Evolutionary conservation across 306 rosid species (phyloP).

Genomic region (Oxytropis ochrocephala): DNA sequence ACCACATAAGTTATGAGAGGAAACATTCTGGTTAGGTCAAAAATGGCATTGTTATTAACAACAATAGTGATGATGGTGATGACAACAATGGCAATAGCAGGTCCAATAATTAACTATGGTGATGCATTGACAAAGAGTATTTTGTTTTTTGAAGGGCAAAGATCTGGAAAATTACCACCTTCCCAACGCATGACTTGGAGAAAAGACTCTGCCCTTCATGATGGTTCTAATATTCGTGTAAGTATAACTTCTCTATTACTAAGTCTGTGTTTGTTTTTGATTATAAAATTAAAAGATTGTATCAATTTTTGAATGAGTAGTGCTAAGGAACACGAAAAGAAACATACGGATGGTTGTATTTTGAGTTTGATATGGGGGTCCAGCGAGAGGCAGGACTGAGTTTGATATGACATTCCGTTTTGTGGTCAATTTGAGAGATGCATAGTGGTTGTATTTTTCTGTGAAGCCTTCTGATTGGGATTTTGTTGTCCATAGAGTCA

Average conservation of each 20-base stretch:
- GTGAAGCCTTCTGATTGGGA: too few relatives aligned
- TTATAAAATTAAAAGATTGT: too few relatives aligned
- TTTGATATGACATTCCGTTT: too few relatives aligned
- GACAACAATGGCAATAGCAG: not conserved
- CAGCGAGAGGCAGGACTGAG: too few relatives aligned
- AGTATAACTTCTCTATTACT: not conserved
- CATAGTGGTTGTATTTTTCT: too few relatives aligned
- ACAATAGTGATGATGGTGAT: not conserved
- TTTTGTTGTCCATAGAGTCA: too few relatives aligned
- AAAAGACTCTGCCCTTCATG: slow-evolving; percentile 40
- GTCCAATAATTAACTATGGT: slow-evolving; percentile 20
- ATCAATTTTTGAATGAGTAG: too few relatives aligned
- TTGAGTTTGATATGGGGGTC: too few relatives aligned
- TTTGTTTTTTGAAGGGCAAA: slow-evolving; percentile 46
- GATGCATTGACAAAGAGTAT: slow-evolving; percentile 46
- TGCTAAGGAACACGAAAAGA: too few relatives aligned
- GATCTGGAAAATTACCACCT: slow-evolving; percentile 47
- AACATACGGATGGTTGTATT: too few relatives aligned
- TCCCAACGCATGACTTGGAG: slow-evolving; percentile 47
- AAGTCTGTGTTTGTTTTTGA: too few relatives aligned
- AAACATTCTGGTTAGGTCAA: not conserved
- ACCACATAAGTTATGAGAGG: not conserved
- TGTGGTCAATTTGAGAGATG: too few relatives aligned
- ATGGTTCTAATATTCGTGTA: slow-evolving; percentile 34
- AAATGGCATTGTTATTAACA: not conserved